Evolutionary conservation across 2,329 filamentous ascomycete genomes (phyloP).

Genomic region (Cercospora sp.): DNA sequence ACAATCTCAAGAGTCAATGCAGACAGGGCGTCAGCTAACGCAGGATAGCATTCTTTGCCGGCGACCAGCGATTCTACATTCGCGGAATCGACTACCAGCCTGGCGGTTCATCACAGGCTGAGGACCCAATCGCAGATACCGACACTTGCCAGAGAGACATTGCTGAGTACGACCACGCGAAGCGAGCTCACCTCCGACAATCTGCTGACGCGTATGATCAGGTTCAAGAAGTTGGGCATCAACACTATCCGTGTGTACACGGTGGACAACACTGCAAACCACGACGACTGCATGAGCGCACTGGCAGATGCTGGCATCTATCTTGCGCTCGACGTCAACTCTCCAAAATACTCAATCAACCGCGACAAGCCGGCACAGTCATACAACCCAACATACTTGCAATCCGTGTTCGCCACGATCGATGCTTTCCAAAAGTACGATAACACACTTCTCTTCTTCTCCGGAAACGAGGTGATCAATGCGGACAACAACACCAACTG

Average conservation of each 20-base stretch:
- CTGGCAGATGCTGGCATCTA: constrained; percentile 86
- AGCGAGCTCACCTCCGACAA: background rate
- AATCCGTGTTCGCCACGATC: constrained; percentile 82
- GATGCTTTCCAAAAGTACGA: constrained; percentile 78
- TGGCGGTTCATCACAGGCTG: constrained; percentile 61
- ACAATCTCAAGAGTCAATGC: constrained; percentile 18
- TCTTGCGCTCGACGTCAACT: constrained; percentile 89
- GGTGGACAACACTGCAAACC: constrained; percentile 78
- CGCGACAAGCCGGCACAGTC: constrained; percentile 69
- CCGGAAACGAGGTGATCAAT: constrained; percentile 72
- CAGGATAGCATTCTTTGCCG: constrained; percentile 61
- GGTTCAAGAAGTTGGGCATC: constrained; percentile 79
- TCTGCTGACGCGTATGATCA: background rate
- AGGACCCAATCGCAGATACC: constrained; percentile 74
- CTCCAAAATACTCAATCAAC: constrained; percentile 85
- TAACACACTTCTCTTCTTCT: constrained; percentile 86
- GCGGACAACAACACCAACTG: constrained; percentile 61
- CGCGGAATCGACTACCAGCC: constrained; percentile 57
- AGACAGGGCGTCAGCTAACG: constrained; percentile 25
- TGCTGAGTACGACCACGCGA: constrained; percentile 47
- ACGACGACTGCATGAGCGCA: constrained; percentile 81
- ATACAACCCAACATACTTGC: constrained; percentile 85
- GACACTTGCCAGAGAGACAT: constrained; percentile 76
- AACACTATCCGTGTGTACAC: constrained; percentile 94
- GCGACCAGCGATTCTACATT: constrained; percentile 61